Percentiles rank a stretch among this genome's conserved stretches.
phyloP scores from a whole-genome alignment of 495 filamentous ascomycete genomes.

The Hypoxylon lenormandii region DNA sequence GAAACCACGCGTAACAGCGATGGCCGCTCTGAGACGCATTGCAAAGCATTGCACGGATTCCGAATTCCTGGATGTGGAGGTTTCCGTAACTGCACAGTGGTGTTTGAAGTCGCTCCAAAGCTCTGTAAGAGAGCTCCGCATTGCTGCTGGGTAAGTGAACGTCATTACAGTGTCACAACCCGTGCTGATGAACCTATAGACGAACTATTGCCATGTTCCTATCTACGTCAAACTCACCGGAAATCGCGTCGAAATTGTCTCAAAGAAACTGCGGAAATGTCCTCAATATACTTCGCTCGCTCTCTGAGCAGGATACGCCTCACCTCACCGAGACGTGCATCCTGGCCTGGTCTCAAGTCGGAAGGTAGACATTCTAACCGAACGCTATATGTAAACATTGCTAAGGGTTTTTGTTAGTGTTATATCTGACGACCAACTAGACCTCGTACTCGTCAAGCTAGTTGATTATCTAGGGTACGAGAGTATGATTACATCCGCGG shows the following conservation, averaged over 20 bases:
- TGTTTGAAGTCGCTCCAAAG: slow-evolving; percentile 83
- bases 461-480: slow-evolving; percentile 87
- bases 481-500: slow-evolving; percentile 79
- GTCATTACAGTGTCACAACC: not conserved
- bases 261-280: slow-evolving; percentile 74
- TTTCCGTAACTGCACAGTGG: slow-evolving; percentile 77
- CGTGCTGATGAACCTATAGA: slow-evolving; percentile 60
- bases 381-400: not conserved
- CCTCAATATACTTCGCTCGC: slow-evolving; percentile 74
- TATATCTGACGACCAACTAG: slow-evolving; percentile 76
- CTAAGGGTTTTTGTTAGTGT: slow-evolving; percentile 37
- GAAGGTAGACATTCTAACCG: slow-evolving; percentile 61
- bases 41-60: slow-evolving; percentile 70
- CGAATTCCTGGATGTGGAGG: slow-evolving; percentile 72
- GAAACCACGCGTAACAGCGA: slow-evolving; percentile 74
- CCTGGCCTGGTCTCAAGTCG: slow-evolving; percentile 83
- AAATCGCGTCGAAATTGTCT: slow-evolving; percentile 54
- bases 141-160: slow-evolving; percentile 74
- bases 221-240: slow-evolving; percentile 57
- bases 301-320: slow-evolving; percentile 73
- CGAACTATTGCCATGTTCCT: slow-evolving; percentile 75
- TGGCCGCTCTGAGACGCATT: slow-evolving; percentile 75
- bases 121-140: slow-evolving; percentile 84
- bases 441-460: slow-evolving; percentile 82
- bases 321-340: slow-evolving; percentile 84